phyloP scores from a whole-genome alignment of 371 early-diverging fungal genomes.

The Syncephalastrum sp. region DNA sequence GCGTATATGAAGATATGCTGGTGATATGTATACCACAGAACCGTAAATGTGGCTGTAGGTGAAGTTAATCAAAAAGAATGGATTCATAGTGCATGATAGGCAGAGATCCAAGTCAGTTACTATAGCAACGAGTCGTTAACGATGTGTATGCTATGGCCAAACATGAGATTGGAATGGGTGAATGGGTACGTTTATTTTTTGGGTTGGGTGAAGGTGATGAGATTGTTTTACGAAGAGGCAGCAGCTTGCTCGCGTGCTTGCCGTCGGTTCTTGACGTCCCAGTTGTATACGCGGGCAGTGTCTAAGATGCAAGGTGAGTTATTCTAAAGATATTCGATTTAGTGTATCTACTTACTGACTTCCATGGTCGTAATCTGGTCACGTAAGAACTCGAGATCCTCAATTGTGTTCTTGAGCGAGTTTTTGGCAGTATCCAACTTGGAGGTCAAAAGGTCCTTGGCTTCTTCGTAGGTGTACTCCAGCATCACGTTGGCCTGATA shows the following conservation, averaged over 20 bases:
- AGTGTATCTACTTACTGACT: conserved; percentile 64
- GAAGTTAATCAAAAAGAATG: no score
- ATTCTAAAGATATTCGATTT: not conserved
- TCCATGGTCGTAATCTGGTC: conserved; percentile 98
- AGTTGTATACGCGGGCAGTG: conserved; percentile 96
- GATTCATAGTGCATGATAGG: no score
- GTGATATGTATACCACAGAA: no score
- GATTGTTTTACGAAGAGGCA: not conserved
- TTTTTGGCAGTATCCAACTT: conserved; percentile 78
- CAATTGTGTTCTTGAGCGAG: conserved; percentile 70
- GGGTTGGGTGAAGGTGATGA: no score
- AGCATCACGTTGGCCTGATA: conserved; percentile 94
- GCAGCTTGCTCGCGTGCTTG: conserved; percentile 46
- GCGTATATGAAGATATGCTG: no score
- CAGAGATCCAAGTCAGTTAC: no score
- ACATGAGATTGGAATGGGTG: no score
- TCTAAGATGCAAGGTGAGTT: conserved; percentile 37
- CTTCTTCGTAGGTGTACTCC: conserved; percentile 91
- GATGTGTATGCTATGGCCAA: no score
- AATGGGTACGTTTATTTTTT: no score
- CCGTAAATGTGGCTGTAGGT: no score
- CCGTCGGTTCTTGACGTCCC: conserved; percentile 91
- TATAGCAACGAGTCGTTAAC: no score
- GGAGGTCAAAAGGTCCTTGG: conserved; percentile 71
- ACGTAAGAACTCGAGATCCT: conserved; percentile 92